Base-by-base conservation (phyloP, 768 basidiomycete genomes). In the Mycena venus region DNA sequence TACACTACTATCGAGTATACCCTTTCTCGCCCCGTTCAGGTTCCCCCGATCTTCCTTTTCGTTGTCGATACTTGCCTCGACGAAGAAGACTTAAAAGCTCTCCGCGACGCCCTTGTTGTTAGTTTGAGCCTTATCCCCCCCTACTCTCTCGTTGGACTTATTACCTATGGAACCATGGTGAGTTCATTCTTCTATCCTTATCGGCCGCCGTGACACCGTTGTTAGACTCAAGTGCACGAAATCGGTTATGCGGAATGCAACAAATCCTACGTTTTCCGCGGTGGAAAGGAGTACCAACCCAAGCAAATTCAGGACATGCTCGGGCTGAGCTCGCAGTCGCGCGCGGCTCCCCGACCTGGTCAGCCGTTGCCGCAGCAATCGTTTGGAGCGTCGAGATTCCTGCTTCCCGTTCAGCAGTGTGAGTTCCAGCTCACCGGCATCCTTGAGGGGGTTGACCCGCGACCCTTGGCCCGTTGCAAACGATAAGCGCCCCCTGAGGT, bases 1-100 rank as follows among this genome's bases (percentile, higher is more conserved):
- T 99, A 99, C 88, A 99, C 98, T 36, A 99, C 98, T 10, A 98
- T 99, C 85, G 98, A 99, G 85, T 99, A 99, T 87, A 99, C 98
- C n/a, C 94, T 99, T 58, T 89, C 94, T 29, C 92, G 98, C 74
- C 93, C 96, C 1, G 96, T 93, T 15, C 96, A 94, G 79, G 93
- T 98, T 55, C 97, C 98, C 5, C 98, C 98, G 63, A 91, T 99
- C 84, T 99, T 99, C 89, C 89, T 99, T 53, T 98, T 97, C 82
- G 97, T 99, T 65, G 93, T 99, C 59, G 98, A 99, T 83, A 99
- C 97, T 27, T 99, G 98, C 82, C 88, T 99, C 77, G 96, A 97
- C 78, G 95, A 96, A 73, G 96, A 98, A 34, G 98, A 99, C 83
- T 88, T 99, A 76, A 98, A 98, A 86, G 96, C 98, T 11, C 89